A percentile compares a stretch with the other conserved stretches of the same genome.
These are phyloP conservation scores for Yamadazyma akitaensis DNA, from an alignment of 805 yeast genomes.

Conservation along the genomic window DNA sequence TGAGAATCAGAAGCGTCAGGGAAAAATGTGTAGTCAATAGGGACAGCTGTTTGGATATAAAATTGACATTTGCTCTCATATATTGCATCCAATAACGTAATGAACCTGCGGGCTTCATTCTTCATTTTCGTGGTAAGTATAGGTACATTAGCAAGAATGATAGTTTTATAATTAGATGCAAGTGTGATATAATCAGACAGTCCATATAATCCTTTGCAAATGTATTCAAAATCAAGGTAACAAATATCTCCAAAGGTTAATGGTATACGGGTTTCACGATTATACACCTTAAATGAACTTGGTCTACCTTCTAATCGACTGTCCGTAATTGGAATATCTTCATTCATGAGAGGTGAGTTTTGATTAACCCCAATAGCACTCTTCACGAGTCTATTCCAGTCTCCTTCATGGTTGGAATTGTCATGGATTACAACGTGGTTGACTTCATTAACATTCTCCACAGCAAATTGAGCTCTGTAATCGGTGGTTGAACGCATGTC, in stretches of 20 bases:
- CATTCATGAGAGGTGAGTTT: constrained; percentile 8
- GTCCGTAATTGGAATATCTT: constrained; percentile 10
- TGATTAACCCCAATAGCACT: constrained; percentile 16
- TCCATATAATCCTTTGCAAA: constrained; percentile 56
- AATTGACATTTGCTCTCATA: constrained; percentile 66
- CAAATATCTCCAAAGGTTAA: constrained; percentile 38
- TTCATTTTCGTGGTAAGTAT: constrained; percentile 52
- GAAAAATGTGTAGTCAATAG: constrained; percentile 56
- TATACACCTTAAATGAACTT: constrained; percentile 48
- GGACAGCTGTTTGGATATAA: constrained; percentile 48
- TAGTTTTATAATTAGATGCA: constrained; percentile 55
- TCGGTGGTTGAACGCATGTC: constrained; percentile 62
- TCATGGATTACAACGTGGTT: constrained; percentile 30
- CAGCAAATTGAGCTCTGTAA: constrained; percentile 42
- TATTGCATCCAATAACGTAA: constrained; percentile 63
- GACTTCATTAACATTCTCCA: constrained; percentile 17
- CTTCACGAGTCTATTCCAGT: constrained; percentile 36
- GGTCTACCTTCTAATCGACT: constrained; percentile 16
- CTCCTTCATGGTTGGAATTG: constrained; percentile 20
- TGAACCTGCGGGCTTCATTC: constrained; percentile 67
- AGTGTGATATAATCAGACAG: constrained; percentile 70
- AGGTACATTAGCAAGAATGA: constrained; percentile 62
- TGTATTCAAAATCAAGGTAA: constrained; percentile 47
- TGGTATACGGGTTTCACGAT: constrained; percentile 49
- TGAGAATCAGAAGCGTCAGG: constrained; percentile 39